Base-by-base conservation (phyloP, 2,329 filamentous ascomycete species). In the Endothia cerciana region DNA sequence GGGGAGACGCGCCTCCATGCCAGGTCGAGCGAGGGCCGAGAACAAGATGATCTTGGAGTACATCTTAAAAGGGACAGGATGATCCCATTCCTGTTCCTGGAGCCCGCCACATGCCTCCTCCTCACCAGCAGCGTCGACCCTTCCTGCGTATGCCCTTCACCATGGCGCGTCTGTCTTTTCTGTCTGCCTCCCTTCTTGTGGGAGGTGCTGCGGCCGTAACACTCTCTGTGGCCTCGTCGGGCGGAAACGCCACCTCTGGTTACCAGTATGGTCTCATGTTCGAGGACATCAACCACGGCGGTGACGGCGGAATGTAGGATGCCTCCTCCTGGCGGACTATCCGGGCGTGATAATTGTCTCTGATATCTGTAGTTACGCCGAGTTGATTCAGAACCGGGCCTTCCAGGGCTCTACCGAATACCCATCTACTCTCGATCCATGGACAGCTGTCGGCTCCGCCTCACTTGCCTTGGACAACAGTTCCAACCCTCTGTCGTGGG, bases 381-480 rank as follows among this genome's bases (percentile, higher is more conserved):
- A 92, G 72, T 76, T 92, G 64, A 85, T 92, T 65, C 84, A 83
- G 61, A 92, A 92, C 75, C 84, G 89, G 59, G 90, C 89, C 13
- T 91, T 92, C 72, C 90, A 92, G 74, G 79, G 78, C 63, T 81
- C 78, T 66, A 75, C 77, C 25, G 70, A 72, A 19, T 81, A 75
- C 67, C 80, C 80, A 3, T 75, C 77, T 47, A 79, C 78, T 4
- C 76, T 86, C 2, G 75, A 77, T n/a, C 79, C 75, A 19, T 86
- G 82, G 81, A 74, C 74, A 19, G 69, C 81, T 1, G 68, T 84
- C 59, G 79, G 80, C 60, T 77, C 74, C 36, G 79, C 81, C 11
- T 72, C 71, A 15, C 74, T 87, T 36, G 77, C 82, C 43, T 75
- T 88, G 43, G 79, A 84, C 69, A 77, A 80, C 63, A 77, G 79